phyloP scores from a whole-genome alignment of 176 grass and related monocot species.

The Puccinellia tenuiflora region DNA sequence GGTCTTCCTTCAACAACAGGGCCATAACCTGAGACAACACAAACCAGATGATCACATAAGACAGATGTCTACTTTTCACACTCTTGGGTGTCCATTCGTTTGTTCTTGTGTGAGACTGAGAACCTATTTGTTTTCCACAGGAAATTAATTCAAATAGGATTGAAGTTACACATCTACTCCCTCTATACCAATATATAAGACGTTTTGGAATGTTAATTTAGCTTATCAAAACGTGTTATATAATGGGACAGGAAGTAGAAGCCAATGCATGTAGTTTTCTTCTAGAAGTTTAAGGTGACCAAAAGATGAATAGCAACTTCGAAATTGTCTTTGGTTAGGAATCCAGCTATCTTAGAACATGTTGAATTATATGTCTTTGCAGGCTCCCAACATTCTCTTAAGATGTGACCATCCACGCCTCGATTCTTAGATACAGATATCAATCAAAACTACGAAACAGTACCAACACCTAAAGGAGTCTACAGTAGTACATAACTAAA shows the following conservation, averaged over 20 bases:
- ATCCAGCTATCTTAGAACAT: background rate
- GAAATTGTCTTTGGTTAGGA: background rate
- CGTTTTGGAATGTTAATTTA: too few relatives aligned
- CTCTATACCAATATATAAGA: too few relatives aligned
- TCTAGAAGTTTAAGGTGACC: background rate
- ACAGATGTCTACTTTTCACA: background rate
- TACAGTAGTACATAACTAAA: background rate
- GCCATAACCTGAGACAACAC: constrained; percentile 47
- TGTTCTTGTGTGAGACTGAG: background rate
- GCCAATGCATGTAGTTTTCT: background rate
- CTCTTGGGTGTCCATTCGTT: background rate
- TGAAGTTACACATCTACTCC: background rate
- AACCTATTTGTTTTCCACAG: background rate
- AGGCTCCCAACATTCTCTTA: background rate
- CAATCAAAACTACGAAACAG: background rate
- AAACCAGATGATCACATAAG: constrained; percentile 1
- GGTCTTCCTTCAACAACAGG: constrained; percentile 66
- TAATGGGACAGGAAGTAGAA: too few relatives aligned
- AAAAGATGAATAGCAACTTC: background rate
- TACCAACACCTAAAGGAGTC: too few relatives aligned
- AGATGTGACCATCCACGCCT: background rate
- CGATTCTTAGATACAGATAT: background rate
- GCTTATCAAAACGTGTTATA: too few relatives aligned
- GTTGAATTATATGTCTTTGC: background rate
- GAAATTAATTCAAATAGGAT: background rate